A percentile compares a stretch with the other conserved stretches of the same genome.
Conservation (phyloP, 495 filamentous ascomycete genomes). For the Lasiosphaeria miniovina region DNA sequence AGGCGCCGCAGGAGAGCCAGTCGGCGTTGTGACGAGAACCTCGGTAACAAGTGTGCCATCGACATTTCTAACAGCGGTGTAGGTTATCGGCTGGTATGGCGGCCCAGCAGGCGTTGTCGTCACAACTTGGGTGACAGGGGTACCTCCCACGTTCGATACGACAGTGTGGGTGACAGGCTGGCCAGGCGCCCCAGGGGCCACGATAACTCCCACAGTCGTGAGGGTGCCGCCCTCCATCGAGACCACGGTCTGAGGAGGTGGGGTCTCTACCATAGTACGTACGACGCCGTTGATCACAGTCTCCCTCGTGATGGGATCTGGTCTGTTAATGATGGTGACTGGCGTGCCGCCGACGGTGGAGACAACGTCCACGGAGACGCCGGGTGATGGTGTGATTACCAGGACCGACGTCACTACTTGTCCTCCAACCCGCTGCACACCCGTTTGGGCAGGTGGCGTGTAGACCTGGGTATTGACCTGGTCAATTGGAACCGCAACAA, state of each 20-base stretch:
- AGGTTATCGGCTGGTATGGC: conserved; percentile 16
- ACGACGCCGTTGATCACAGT: conserved; percentile 12
- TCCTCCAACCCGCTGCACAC: conserved; percentile 17
- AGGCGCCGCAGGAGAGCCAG: conserved; percentile 10
- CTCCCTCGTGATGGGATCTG: conserved; percentile 16
- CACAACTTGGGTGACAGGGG: conserved; percentile 16
- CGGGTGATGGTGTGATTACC: conserved; percentile 23
- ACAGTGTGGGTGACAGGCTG: conserved; percentile 20
- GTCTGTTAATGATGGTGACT: conserved; percentile 19
- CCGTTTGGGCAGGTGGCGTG: conserved; percentile 16
- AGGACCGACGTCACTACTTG: conserved; percentile 20
- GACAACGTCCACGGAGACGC: conserved; percentile 7
- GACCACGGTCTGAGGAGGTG: conserved; percentile 21
- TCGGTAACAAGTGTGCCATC: conserved; percentile 20
- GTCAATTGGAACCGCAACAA: conserved; percentile 14
- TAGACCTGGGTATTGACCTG: conserved; percentile 21
- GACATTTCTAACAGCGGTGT: conserved; percentile 17
- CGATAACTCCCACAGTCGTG: conserved; percentile 14
- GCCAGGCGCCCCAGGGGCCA: conserved; percentile 10
- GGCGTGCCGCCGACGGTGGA: conserved; percentile 18
- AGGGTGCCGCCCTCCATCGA: conserved; percentile 11
- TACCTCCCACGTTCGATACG: conserved; percentile 17
- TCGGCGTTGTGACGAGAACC: conserved; percentile 17
- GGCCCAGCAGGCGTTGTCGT: conserved; percentile 16
- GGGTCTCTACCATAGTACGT: conserved; percentile 21